A percentile compares a stretch with the other conserved stretches of the same genome.
phyloP scores from a whole-genome alignment of 169 alveolate species.

The Plasmodium cynomolgi region DNA sequence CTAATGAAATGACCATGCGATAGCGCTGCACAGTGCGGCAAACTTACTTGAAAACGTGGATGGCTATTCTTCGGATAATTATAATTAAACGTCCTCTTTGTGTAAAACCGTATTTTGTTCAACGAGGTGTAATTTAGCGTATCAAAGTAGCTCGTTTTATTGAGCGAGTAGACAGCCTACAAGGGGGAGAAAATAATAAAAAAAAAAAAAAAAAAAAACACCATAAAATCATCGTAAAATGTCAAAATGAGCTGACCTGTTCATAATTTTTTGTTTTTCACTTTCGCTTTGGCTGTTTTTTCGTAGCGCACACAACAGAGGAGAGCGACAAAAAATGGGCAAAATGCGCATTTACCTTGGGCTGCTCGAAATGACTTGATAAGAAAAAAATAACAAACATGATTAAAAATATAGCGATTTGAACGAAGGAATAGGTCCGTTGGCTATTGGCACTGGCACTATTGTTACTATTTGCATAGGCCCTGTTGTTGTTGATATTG shows the following conservation, averaged over 20 bases:
- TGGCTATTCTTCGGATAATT: conserved; percentile 67
- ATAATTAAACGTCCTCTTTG: conserved; percentile 69
- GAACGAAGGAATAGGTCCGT: conserved; percentile 35
- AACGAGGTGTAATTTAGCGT: conserved; percentile 67
- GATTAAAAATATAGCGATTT: conserved; percentile 44
- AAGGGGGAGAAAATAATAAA: not conserved
- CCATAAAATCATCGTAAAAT: not conserved
- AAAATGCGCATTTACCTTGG: conserved; percentile 27
- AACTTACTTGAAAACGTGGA: conserved; percentile 69
- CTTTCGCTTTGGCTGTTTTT: not conserved
- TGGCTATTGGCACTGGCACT: conserved; percentile 27
- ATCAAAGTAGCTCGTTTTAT: conserved; percentile 64
- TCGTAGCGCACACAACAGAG: not conserved
- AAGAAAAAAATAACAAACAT: conserved; percentile 68
- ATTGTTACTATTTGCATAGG: conserved; percentile 35
- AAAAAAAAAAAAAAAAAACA: not conserved
- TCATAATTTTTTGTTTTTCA: not conserved
- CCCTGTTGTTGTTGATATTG: conserved; percentile 16
- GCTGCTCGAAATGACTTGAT: conserved; percentile 75
- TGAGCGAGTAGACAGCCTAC: conserved; percentile 68
- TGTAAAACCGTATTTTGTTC: conserved; percentile 68
- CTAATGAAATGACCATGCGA: not conserved
- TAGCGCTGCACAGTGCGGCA: not conserved
- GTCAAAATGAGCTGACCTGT: not conserved
- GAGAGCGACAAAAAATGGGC: not conserved